Evolutionary conservation across 176 grass and related monocot genomes (phyloP), one percentile per base, ranked within the genome.

Genomic region (Chloris gayana): DNA sequence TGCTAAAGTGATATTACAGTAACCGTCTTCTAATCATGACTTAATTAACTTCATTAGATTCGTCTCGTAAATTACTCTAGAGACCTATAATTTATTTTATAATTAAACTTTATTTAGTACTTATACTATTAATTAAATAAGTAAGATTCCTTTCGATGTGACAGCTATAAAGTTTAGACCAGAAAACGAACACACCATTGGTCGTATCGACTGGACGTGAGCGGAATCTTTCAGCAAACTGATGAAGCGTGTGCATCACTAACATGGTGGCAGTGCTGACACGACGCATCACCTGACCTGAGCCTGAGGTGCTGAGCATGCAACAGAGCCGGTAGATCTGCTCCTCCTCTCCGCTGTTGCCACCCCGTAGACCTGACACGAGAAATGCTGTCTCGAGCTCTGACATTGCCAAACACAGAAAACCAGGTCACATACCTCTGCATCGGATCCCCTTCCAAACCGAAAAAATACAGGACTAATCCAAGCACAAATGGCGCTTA

Each of bases 391-490:
- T 82, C 64, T 49, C 39, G 38, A 72, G 62, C 30, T 31, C 61
- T 69, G 71, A 32, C 85, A 41, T 38, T 17, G 26, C 50, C 10
- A 25, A n/a, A 67, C 58, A 51, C 64, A 37, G 30, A 29, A 24
- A 79, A 25, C 13, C 60, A 66, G 68, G 59, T 31, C 0, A 14
- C 70, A 47, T n/a, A n/a, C 22, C 77, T 70, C 64, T 82, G 30
- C 82, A 85, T 89, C 32, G 87, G 87, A 89, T 85, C 77, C 50
- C 82, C 42, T 32, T 84, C 30, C 27, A 50, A 75, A 41, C 63
- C 45, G 19, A 58, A 57, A 54, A 1, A 8, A 22, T 8, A 54
- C 51, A 54, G 18, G 6, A 54, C 51, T 22, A 9, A 54, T 37
- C 21, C 12, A 5, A 9, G 14, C 82, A 19, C 64, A 29, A 44